phyloP scores from a whole-genome alignment of 495 filamentous ascomycete species.

The Aspergillus wentii region DNA sequence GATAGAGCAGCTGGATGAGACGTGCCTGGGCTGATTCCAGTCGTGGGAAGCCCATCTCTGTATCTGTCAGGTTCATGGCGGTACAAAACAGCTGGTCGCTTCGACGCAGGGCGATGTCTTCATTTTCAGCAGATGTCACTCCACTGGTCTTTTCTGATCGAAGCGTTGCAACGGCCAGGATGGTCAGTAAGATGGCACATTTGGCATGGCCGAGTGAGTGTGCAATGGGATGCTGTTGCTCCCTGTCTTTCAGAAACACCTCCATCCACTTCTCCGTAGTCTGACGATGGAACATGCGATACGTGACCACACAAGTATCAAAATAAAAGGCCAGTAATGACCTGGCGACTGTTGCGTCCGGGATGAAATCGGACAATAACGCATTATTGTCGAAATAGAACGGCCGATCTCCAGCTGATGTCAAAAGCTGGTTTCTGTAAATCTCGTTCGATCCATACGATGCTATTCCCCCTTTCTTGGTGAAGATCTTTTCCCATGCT shows the following conservation, averaged over 20 bases:
- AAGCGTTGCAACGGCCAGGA: conserved; percentile 14
- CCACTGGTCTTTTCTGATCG: conserved; percentile 5
- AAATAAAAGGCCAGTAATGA: conserved; percentile 24
- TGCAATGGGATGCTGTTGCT: background rate
- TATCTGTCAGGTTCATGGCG: conserved; percentile 11
- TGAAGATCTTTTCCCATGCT: conserved; percentile 12
- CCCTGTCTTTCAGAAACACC: too few species aligned
- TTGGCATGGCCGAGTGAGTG: background rate
- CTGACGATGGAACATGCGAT: conserved; percentile 22
- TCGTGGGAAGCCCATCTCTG: conserved; percentile 14
- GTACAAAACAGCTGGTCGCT: conserved; percentile 23
- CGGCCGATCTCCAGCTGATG: background rate
- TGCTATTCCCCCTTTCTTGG: too few species aligned
- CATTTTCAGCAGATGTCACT: conserved; percentile 11
- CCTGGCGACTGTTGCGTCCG: conserved; percentile 7
- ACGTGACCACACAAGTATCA: conserved; percentile 25
- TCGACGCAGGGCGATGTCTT: conserved; percentile 9
- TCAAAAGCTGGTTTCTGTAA: conserved; percentile 1
- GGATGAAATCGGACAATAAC: conserved; percentile 3
- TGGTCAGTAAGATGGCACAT: conserved; percentile 15
- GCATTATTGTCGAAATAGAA: background rate
- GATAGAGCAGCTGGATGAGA: conserved; percentile 21
- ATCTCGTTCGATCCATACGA: too few species aligned
- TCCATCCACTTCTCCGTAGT: conserved; percentile 14
- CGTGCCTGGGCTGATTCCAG: conserved; percentile 21